These are phyloP conservation scores for Mollisiaceae sp. DNA, from an alignment of 2,329 filamentous ascomycete species.

Conservation along the genomic window DNA sequence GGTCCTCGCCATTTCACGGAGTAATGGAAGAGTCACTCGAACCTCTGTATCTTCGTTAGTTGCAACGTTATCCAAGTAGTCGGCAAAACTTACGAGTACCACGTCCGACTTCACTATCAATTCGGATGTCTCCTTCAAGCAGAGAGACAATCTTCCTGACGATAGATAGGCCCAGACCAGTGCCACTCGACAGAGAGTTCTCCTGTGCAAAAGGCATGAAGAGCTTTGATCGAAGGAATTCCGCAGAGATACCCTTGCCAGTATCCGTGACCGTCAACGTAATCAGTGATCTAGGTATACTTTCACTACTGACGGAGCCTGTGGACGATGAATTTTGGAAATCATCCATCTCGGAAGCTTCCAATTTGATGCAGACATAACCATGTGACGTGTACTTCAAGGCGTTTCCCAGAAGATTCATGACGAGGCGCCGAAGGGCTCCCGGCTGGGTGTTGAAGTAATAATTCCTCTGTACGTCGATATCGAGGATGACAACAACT, in stretches of 20 bases:
- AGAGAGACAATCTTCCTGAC: conserved; percentile 65
- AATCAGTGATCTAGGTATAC: conserved; percentile 42
- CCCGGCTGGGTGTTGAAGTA: conserved; percentile 59
- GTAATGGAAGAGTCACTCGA: conserved; percentile 40
- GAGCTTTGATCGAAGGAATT: conserved; percentile 65
- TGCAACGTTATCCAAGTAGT: neutral
- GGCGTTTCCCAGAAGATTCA: conserved; percentile 68
- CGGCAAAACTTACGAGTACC: conserved; percentile 55
- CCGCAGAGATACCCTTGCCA: conserved; percentile 67
- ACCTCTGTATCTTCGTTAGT: conserved; percentile 37
- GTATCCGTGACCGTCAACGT: conserved; percentile 78
- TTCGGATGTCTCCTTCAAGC: conserved; percentile 63
- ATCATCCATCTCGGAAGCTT: conserved; percentile 38
- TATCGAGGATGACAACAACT: conserved; percentile 40
- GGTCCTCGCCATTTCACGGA: conserved; percentile 37
- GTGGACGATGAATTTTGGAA: conserved; percentile 23
- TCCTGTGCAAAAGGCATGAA: conserved; percentile 71
- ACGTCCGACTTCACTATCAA: conserved; percentile 58
- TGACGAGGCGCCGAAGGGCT: conserved; percentile 56
- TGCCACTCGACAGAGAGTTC: conserved; percentile 64
- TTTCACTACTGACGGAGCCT: conserved; percentile 21
- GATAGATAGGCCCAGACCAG: conserved; percentile 69
- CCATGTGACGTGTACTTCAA: conserved; percentile 65
- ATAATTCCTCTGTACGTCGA: conserved; percentile 37
- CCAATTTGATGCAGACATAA: conserved; percentile 50